These are phyloP conservation scores for Sporothrix pseudoabietina DNA, from an alignment of 2,329 filamentous ascomycete genomes.

Conservation along the genomic window DNA sequence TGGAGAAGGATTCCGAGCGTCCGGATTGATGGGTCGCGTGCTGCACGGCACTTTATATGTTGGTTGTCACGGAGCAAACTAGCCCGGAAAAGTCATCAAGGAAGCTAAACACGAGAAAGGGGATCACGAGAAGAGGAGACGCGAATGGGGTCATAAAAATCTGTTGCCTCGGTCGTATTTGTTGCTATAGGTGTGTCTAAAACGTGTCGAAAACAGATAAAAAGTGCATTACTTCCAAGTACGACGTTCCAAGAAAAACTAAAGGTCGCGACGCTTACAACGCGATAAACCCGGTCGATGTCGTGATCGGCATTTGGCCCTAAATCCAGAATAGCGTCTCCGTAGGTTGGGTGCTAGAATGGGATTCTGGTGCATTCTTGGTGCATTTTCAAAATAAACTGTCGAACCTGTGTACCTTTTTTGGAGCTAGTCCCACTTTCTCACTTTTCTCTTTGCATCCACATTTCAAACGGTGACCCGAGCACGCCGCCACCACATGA, in stretches of 20 bases:
- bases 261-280: background rate
- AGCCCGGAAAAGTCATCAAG: background rate
- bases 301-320: conserved; percentile 23
- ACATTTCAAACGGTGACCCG: background rate
- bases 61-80: background rate
- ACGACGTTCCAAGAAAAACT: background rate
- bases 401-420: background rate
- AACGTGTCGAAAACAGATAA: background rate
- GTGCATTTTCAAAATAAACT: background rate
- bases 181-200: background rate
- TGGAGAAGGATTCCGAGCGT: background rate
- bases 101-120: background rate
- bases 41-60: background rate
- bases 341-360: background rate
- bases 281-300: conserved; percentile 17
- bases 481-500: background rate
- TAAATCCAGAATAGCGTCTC: conserved; percentile 5
- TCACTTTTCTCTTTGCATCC: background rate
- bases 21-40: background rate
- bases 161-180: background rate
- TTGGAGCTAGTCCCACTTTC: background rate
- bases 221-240: background rate
- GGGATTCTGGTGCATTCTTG: background rate
- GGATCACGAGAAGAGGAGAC: background rate
- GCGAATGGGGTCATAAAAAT: background rate